Percentiles rank a stretch among this genome's conserved stretches.
phyloP scores from a whole-genome alignment of 1,284 basidiomycete species.

The Sporisorium exsertum region DNA sequence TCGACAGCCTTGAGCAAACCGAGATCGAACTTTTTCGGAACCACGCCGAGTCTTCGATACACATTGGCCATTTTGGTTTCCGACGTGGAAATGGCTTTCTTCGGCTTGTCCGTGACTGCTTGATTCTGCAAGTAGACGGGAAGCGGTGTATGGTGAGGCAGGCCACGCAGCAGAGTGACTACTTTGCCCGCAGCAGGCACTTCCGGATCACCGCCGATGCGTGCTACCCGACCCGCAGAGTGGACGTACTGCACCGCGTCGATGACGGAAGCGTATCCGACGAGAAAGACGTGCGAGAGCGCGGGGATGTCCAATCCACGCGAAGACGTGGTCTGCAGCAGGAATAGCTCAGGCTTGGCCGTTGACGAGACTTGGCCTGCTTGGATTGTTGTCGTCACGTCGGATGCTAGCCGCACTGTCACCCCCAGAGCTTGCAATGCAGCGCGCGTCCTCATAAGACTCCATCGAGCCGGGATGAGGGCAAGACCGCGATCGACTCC shows the following conservation, averaged over 20 bases:
- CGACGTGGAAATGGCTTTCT: conserved; percentile 35
- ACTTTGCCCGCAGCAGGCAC: conserved; percentile 48
- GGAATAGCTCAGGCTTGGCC: conserved; percentile 40
- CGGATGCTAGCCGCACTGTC: conserved; percentile 43
- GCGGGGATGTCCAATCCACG: conserved; percentile 65
- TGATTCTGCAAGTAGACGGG: conserved; percentile 15
- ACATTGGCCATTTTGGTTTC: conserved; percentile 61
- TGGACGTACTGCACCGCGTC: conserved; percentile 66
- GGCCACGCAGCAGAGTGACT: conserved; percentile 59
- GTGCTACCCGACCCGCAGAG: conserved; percentile 63
- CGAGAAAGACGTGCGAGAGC: conserved; percentile 64
- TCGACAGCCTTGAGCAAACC: conserved; percentile 22
- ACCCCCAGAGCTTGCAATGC: conserved; percentile 59
- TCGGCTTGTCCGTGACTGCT: background rate
- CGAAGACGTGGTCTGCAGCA: conserved; percentile 58
- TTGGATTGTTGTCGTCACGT: conserved; percentile 1
- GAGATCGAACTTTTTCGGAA: conserved; percentile 47
- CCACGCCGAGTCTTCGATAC: conserved; percentile 53
- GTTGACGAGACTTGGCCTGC: background rate
- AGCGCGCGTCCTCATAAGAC: conserved; percentile 43
- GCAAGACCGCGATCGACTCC: conserved; percentile 55
- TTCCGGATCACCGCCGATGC: conserved; percentile 44
- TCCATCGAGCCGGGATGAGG: conserved; percentile 64
- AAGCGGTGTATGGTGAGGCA: conserved; percentile 34
- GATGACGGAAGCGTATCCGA: conserved; percentile 59